Evolutionary conservation across 2,329 filamentous ascomycete genomes (phyloP), one percentile per base, ranked within the genome.

Genomic region (Aspergillus hiratsukae): DNA sequence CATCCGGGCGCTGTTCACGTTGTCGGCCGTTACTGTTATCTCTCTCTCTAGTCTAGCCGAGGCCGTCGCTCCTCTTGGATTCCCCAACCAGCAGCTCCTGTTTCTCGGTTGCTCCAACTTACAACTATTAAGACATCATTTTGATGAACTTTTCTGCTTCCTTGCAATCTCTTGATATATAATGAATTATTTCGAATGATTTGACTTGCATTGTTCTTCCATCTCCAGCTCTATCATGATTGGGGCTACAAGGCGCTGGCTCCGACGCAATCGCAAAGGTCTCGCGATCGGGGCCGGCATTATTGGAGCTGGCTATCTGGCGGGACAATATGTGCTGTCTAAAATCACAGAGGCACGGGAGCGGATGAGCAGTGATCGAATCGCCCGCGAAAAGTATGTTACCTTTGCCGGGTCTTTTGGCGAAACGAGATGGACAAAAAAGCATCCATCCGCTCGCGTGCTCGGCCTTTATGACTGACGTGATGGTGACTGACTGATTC

Each of bases 301-400:
- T 64, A 78, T 97, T 63, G 92, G 93, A 64, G 90, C 89, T 53
- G 91, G 91, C 64, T 99, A 99, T 76, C 78, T 97, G 58, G 92
- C 89, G 55, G 91, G 90, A 41, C 91, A 96, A 75, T 99, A 97
- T 87, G 85, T 96, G 64, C 75, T 97, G 69, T 84, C 83, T 68
- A 97, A 96, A 82, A 87, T 97, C 69, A 88, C 88, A 63, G 92
- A 97, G 75, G 91, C 93, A 66, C 87, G 92, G 64, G 91, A 97
- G 82, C 91, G 93, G 73, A 95, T 97, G 90, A 92, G 89, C 76
- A 93, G 91, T 75, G 94, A 97, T 70, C 87, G 91, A 68, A 95
- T 97, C 72, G 90, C 93, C 52, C 92, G 93, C 73, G 94, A 99
- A 78, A 99, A 99, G 93, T 97, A 78, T 66, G 84, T 68, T 27